Percentiles rank a stretch among this genome's conserved stretches.
These are phyloP conservation scores for Neopestalotiopsis sp. DNA, from an alignment of 2,329 filamentous ascomycete genomes.

Conservation along the genomic window DNA sequence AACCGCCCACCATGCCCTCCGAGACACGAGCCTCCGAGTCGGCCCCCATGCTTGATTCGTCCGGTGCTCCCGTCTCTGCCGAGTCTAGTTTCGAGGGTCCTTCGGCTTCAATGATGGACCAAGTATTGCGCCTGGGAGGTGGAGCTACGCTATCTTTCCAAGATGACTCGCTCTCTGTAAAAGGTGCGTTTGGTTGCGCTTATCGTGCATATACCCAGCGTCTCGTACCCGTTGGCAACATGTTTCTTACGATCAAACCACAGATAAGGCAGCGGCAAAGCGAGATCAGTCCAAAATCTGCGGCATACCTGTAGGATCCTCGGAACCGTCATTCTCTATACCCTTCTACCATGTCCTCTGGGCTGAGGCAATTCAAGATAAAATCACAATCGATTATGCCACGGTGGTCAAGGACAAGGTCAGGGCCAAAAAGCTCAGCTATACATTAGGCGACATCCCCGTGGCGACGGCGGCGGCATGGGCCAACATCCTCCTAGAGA, in stretches of 20 bases:
- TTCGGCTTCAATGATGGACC: background rate
- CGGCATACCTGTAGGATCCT: slow-evolving; percentile 29
- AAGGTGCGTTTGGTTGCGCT: slow-evolving; percentile 1
- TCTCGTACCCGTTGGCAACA: background rate
- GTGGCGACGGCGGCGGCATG: slow-evolving; percentile 61
- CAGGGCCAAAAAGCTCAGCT: slow-evolving; percentile 64
- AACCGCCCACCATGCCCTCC: background rate
- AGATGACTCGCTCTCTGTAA: slow-evolving; percentile 10
- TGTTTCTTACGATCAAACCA: background rate
- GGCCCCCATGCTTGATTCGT: slow-evolving; percentile 5
- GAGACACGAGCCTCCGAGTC: slow-evolving; percentile 6
- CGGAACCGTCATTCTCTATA: slow-evolving; percentile 47
- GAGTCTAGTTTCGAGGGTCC: background rate
- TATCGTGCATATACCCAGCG: background rate
- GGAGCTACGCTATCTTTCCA: background rate
- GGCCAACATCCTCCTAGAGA: slow-evolving; percentile 67
- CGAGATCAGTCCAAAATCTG: slow-evolving; percentile 30
- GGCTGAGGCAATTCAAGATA: slow-evolving; percentile 67
- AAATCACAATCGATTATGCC: slow-evolving; percentile 77
- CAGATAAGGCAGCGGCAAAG: slow-evolving; percentile 30
- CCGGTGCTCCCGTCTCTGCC: slow-evolving; percentile 3
- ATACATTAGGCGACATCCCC: slow-evolving; percentile 50
- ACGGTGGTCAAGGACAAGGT: slow-evolving; percentile 63
- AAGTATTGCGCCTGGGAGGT: slow-evolving; percentile 1
- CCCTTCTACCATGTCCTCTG: slow-evolving; percentile 86